Percentiles rank a stretch among this genome's conserved stretches.
phyloP scores from a whole-genome alignment of 805 yeast species.

The Pichia membranifaciens region DNA sequence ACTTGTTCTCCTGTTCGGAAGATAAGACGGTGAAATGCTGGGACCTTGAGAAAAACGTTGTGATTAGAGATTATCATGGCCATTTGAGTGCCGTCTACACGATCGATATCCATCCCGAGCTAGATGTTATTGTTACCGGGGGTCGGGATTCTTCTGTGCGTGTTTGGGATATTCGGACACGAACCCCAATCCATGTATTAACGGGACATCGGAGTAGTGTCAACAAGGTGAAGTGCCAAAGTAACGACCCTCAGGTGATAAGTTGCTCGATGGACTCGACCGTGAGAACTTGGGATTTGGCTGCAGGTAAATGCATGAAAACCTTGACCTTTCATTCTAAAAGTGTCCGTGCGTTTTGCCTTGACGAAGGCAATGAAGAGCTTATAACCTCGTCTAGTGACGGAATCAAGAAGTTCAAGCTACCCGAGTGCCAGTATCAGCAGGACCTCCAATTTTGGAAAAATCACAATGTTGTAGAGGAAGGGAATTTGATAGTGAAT shows the following conservation, averaged over 20 bases:
- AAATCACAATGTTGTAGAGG: slow-evolving; percentile 27
- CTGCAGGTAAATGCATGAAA: slow-evolving; percentile 66
- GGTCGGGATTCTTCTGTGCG: slow-evolving; percentile 83
- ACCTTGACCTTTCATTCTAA: slow-evolving; percentile 82
- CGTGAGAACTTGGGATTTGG: slow-evolving; percentile 82
- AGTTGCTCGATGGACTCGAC: slow-evolving; percentile 83
- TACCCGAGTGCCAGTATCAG: slow-evolving; percentile 68
- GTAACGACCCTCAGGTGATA: slow-evolving; percentile 79
- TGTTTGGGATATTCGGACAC: slow-evolving; percentile 90
- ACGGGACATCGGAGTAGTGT: slow-evolving; percentile 79
- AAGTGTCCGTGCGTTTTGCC: slow-evolving; percentile 65
- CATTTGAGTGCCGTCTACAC: slow-evolving; percentile 87
- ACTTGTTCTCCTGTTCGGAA: slow-evolving; percentile 86
- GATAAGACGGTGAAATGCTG: slow-evolving; percentile 92
- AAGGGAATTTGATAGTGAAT: slow-evolving; percentile 50
- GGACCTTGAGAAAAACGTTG: slow-evolving; percentile 85
- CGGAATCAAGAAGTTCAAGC: slow-evolving; percentile 76
- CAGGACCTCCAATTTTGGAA: slow-evolving; percentile 45
- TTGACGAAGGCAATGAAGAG: slow-evolving; percentile 66
- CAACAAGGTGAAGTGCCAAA: slow-evolving; percentile 59
- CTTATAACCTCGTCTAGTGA: slow-evolving; percentile 77
- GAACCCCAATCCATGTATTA: slow-evolving; percentile 66
- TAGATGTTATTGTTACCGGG: slow-evolving; percentile 78
- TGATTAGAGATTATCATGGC: slow-evolving; percentile 86
- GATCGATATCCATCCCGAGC: slow-evolving; percentile 78